Percentiles rank a stretch among this genome's conserved stretches.
Evolutionary conservation across 2,329 filamentous ascomycete genomes (phyloP).

Genomic region (Trichoderma koningiopsis): DNA sequence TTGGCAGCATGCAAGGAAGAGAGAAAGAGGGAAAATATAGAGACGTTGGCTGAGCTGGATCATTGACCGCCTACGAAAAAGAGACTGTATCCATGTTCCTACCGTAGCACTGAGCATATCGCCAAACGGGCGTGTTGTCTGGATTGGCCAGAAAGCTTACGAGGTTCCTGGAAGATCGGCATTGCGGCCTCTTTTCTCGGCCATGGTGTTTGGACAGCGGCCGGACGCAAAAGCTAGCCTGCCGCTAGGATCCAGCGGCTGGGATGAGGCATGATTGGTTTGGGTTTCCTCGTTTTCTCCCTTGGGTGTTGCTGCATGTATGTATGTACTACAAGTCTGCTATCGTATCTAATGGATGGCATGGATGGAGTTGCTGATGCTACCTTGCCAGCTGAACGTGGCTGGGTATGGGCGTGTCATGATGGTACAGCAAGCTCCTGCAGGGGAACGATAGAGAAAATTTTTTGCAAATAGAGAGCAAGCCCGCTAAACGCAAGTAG

Average conservation of each 20-base stretch:
- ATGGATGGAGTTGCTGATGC: background rate
- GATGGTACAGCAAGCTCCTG: background rate
- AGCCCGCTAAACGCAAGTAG: background rate
- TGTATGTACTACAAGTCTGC: background rate
- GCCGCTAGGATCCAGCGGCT: slow-evolving; percentile 5
- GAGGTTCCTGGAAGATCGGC: slow-evolving; percentile 25
- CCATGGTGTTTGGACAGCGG: background rate
- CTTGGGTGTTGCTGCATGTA: background rate
- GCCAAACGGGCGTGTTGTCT: background rate
- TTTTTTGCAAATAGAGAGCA: background rate
- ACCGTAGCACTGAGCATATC: background rate
- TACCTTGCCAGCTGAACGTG: slow-evolving; percentile 20
- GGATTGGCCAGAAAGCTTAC: background rate
- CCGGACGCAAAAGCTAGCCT: slow-evolving; percentile 2
- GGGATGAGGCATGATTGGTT: slow-evolving; percentile 7
- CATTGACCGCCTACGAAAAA: background rate
- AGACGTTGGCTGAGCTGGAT: background rate
- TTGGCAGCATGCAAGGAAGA: slow-evolving; percentile 17
- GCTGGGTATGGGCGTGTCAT: background rate
- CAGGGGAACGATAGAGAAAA: background rate
- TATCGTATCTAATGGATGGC: slow-evolving; percentile 1
- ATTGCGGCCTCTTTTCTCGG: slow-evolving; percentile 4
- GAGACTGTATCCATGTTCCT: background rate
- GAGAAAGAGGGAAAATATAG: background rate
- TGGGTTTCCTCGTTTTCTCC: background rate